A percentile compares a stretch with the other conserved stretches of the same genome.
phyloP scores from a whole-genome alignment of 257 asterid genomes.

The Scutellaria galericulata region DNA sequence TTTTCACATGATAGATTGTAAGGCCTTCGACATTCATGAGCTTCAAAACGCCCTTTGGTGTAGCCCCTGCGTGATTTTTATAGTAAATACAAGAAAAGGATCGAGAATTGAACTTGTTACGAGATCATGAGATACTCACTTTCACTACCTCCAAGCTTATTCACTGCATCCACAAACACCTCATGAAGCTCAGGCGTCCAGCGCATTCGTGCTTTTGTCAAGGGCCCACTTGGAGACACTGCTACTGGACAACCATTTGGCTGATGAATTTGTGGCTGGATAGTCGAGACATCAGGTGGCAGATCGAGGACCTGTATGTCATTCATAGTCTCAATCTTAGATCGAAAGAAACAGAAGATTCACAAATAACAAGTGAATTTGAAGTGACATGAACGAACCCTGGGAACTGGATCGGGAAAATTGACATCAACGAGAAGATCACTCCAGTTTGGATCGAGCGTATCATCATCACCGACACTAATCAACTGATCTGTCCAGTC shows the following conservation, averaged over 20 bases:
- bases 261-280: slow-evolving; percentile 47
- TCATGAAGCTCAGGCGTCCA: slow-evolving; percentile 99
- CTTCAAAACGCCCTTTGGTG: slow-evolving; percentile 91
- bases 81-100: background rate
- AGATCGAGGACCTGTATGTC: slow-evolving; percentile 49
- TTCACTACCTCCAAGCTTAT: slow-evolving; percentile 91
- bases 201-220: slow-evolving; percentile 78
- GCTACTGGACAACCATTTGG: slow-evolving; percentile 40
- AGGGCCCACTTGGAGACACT: slow-evolving; percentile 51
- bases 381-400: slow-evolving; percentile 48
- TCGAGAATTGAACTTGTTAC: background rate
- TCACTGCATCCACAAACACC: slow-evolving; percentile 78
- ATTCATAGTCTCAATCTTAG: slow-evolving; percentile 24
- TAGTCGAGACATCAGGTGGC: slow-evolving; percentile 43
- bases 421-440: slow-evolving; percentile 62
- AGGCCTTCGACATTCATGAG: slow-evolving; percentile 76
- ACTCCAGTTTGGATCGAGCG: slow-evolving; percentile 64
- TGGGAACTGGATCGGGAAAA: slow-evolving; percentile 57
- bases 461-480: slow-evolving; percentile 45
- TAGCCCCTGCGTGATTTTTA: slow-evolving; percentile 52
- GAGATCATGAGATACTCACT: slow-evolving; percentile 51
- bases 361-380: background rate
- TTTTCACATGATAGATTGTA: slow-evolving; percentile 83
- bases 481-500: slow-evolving; percentile 72
- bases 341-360: background rate